A percentile compares a stretch with the other conserved stretches of the same genome.
Conservation (phyloP, 805 yeast species). For the Saccharomycopsis synnaedendra region DNA sequence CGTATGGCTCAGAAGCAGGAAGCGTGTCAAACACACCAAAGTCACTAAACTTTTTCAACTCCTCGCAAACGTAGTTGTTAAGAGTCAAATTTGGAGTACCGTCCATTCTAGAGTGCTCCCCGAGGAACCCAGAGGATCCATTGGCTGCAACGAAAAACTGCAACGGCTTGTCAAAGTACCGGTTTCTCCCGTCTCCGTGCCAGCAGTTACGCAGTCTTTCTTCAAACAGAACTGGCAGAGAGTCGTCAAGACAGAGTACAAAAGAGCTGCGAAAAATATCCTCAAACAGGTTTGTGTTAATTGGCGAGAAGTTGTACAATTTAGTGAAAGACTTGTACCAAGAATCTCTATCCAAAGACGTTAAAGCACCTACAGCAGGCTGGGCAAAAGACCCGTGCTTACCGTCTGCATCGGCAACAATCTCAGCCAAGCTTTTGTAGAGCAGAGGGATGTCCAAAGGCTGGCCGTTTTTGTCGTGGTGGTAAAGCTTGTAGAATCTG, state of each 20-base stretch:
- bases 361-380: constrained; percentile 63
- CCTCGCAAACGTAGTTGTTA: constrained; percentile 62
- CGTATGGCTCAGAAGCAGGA: constrained; percentile 15
- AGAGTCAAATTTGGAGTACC: constrained; percentile 90
- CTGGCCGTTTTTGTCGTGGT: constrained; percentile 35
- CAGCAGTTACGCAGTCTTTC: constrained; percentile 78
- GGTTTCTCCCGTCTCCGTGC: constrained; percentile 92
- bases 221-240: constrained; percentile 60
- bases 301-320: constrained; percentile 43
- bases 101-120: constrained; percentile 97
- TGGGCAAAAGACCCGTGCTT: constrained; percentile 14
- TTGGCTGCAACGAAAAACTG: constrained; percentile 74
- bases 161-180: constrained; percentile 86
- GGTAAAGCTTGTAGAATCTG: constrained; percentile 67
- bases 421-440: constrained; percentile 46
- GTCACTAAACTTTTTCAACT: constrained; percentile 36
- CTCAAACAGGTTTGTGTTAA: constrained; percentile 49
- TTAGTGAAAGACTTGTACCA: constrained; percentile 55
- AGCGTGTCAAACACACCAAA: constrained; percentile 18
- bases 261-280: constrained; percentile 71
- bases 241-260: constrained; percentile 69
- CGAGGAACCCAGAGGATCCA: constrained; percentile 85
- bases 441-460: constrained; percentile 37
- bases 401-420: constrained; percentile 23
- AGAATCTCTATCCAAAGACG: constrained; percentile 76